Percentiles rank a stretch among this genome's conserved stretches.
phyloP scores from a whole-genome alignment of 2,329 filamentous ascomycete species.

The Rhynchosporium graminicola region DNA sequence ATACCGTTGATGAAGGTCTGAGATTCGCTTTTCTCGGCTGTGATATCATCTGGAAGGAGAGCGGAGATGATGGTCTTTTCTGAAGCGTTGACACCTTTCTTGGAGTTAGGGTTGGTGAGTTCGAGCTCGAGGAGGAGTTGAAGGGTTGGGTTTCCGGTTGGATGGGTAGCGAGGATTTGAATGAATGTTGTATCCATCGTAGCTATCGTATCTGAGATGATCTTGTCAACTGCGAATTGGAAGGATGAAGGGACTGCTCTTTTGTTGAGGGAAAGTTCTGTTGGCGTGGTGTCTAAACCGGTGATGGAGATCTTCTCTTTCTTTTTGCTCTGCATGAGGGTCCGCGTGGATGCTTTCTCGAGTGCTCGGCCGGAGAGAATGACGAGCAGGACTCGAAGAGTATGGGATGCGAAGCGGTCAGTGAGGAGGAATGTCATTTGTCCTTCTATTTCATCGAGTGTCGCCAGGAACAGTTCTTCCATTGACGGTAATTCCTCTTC shows the following conservation, averaged over 20 bases:
- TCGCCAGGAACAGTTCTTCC: conserved; percentile 81
- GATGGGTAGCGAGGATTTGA: conserved; percentile 81
- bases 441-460: conserved; percentile 84
- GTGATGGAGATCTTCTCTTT: conserved; percentile 79
- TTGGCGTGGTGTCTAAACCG: conserved; percentile 50
- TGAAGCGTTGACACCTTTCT: conserved; percentile 56
- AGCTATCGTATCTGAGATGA: conserved; percentile 74
- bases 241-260: conserved; percentile 79
- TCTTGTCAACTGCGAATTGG: conserved; percentile 72
- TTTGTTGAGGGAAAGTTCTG: conserved; percentile 48
- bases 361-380: conserved; percentile 83
- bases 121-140: conserved; percentile 89
- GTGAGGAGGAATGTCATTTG: conserved; percentile 82
- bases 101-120: conserved; percentile 70
- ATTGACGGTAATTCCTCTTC: conserved; percentile 60
- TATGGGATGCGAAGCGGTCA: conserved; percentile 87
- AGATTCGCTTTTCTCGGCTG: conserved; percentile 71
- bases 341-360: conserved; percentile 66
- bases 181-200: conserved; percentile 78
- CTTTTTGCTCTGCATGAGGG: conserved; percentile 84
- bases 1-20: conserved; percentile 82
- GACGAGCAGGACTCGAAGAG: conserved; percentile 80
- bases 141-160: conserved; percentile 88
- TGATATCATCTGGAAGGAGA: conserved; percentile 77
- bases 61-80: conserved; percentile 66